phyloP scores from a whole-genome alignment of 108 stramenopile species.

The Fragilariopsis cylindrus region DNA sequence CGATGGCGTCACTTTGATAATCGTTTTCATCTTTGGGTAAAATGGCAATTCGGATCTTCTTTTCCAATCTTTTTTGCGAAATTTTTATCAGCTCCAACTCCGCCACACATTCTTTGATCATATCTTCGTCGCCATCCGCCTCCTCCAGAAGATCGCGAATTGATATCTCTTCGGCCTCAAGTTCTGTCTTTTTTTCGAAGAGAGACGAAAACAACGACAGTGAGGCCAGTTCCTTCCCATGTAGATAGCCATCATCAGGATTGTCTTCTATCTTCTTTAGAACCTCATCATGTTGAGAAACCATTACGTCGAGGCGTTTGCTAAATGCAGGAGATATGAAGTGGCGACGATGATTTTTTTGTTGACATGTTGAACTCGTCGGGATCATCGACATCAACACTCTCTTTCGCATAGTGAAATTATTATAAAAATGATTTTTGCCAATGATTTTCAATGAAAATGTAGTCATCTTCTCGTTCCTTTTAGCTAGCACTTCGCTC shows the following conservation, averaged over 20 bases:
- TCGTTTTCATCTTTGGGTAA: constrained; percentile 81
- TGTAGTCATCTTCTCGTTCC: constrained; percentile 3
- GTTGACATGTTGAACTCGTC: background rate
- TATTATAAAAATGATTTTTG: background rate
- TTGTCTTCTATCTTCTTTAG: constrained; percentile 35
- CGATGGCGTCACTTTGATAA: constrained; percentile 73
- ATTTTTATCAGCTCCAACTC: constrained; percentile 49
- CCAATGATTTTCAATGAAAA: background rate
- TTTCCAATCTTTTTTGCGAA: constrained; percentile 38
- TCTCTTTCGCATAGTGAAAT: constrained; percentile 4
- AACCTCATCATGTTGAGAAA: constrained; percentile 55
- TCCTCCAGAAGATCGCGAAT: constrained; percentile 62
- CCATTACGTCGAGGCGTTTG: constrained; percentile 46
- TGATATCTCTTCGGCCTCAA: constrained; percentile 52
- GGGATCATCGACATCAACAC: background rate
- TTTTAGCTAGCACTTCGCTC: too few relatives aligned
- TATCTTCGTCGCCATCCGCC: constrained; percentile 47
- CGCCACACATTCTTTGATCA: constrained; percentile 52
- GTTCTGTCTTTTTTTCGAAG: constrained; percentile 34
- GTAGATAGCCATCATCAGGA: constrained; percentile 45
- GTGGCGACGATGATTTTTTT: background rate
- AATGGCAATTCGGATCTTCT: constrained; percentile 53
- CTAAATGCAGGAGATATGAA: constrained; percentile 38
- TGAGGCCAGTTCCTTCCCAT: constrained; percentile 72
- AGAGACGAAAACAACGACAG: constrained; percentile 39